Base-by-base conservation (phyloP, 306 rosid species). In the Oxytropis ochrocephala region DNA sequence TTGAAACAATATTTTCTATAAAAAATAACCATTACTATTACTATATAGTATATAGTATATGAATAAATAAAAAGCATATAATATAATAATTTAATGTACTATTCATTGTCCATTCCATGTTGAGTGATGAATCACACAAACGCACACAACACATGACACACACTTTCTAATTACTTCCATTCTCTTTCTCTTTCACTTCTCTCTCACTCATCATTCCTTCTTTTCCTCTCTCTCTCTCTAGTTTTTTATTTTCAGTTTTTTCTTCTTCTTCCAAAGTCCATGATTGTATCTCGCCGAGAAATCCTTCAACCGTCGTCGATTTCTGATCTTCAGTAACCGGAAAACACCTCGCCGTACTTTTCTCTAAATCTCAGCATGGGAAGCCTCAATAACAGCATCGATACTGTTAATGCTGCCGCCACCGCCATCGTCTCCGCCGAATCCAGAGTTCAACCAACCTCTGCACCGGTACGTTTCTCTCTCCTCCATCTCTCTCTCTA, bases 341-440 rank as follows among this genome's bases (percentile, higher is more conserved):
- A 18, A 72, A 63, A 9, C 6, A 24, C 44, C 43, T 8, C 7
- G 1, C 36, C 53, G 39, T 21, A 30, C 17, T 9, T 5, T 60
- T 62, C 4, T 64, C 35, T 41, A 14, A 61, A 50, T 51, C 64
- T 59, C 53, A 13, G 11, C 67, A 94, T 90, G 97, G 84, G 78
- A 58, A 85, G 79, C 76, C 75, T 74, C 51, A 78, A 79, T 75
- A 79, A 79, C 76, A 94, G 96, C 81, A 87, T 85, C 2, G 96
- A 94, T 11, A 94, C 97, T 7, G 85, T 94, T 44, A 87, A 81
- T 83, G 97, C 98, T 5, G 98, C 98, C 8, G 98, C 98, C 49
- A 85, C 91, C 51, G 98, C 98, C 57, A 90, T 94, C 78, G 82
- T 87, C 75, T 70, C 92, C 11, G 97, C 98, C 5, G 95, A 94